phyloP scores from a whole-genome alignment of 1,139 yeast genomes.

The Arxiozyma slooffiae region DNA sequence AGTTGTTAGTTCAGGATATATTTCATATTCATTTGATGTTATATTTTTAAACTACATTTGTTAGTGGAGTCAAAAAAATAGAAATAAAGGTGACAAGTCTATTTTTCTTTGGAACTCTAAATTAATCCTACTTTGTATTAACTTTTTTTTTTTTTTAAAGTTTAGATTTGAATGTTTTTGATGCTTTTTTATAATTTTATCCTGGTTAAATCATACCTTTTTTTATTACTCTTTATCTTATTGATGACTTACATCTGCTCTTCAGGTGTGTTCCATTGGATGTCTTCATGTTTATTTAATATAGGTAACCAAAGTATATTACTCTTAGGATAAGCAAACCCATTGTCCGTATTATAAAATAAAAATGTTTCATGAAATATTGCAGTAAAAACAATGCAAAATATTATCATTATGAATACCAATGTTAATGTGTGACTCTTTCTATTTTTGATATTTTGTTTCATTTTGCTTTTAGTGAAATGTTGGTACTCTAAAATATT shows the following conservation, averaged over 20 bases:
- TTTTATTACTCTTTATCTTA: not conserved
- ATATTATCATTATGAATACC: not conserved
- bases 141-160: no score
- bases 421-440: not conserved
- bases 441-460: not conserved
- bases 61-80: slow-evolving; percentile 15
- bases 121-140: slow-evolving; percentile 5
- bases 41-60: slow-evolving; percentile 43
- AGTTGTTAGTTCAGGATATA: slow-evolving; percentile 54
- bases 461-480: not conserved
- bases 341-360: not conserved
- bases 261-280: not conserved
- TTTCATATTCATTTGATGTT: slow-evolving; percentile 47
- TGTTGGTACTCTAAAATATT: not conserved
- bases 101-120: slow-evolving; percentile 11
- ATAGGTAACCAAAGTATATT: slow-evolving; percentile 1
- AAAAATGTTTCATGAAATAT: not conserved
- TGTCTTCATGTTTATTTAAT: not conserved
- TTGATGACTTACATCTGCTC: slow-evolving; percentile 1
- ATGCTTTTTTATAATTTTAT: slow-evolving; percentile 4
- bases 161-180: not conserved
- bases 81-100: slow-evolving; percentile 17
- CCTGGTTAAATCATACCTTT: not conserved
- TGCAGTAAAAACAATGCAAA: not conserved
- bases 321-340: not conserved